A percentile compares a stretch with the other conserved stretches of the same genome.
phyloP scores from a whole-genome alignment of 345 rosid genomes.

The Luvunga scandens region DNA sequence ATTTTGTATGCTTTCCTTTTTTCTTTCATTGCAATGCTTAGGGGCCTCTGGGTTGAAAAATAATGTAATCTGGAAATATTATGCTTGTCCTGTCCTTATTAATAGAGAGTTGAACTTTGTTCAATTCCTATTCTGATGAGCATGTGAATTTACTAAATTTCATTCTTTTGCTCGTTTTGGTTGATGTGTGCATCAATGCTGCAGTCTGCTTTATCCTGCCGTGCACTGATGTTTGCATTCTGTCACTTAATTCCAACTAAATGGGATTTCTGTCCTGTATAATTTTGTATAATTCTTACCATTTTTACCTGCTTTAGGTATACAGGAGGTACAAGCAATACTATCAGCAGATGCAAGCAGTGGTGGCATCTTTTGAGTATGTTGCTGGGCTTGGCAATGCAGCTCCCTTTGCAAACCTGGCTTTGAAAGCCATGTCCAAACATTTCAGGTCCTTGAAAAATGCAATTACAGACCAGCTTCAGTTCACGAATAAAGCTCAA shows the following conservation, averaged over 20 bases:
- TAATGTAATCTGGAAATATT: not conserved
- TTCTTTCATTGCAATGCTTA: not conserved
- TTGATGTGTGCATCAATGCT: not conserved
- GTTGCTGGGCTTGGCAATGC: slow-evolving; percentile 87
- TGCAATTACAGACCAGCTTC: slow-evolving; percentile 78
- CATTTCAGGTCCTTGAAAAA: slow-evolving; percentile 74
- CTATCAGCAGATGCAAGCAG: slow-evolving; percentile 78
- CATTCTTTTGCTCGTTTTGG: not conserved
- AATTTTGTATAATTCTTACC: not conserved
- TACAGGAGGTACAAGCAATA: slow-evolving; percentile 81
- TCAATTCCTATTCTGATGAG: not conserved
- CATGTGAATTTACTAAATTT: not conserved
- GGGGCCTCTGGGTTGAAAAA: not conserved
- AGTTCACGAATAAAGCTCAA: slow-evolving; percentile 39
- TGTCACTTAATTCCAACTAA: not conserved
- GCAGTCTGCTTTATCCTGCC: not conserved
- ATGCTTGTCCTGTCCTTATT: not conserved
- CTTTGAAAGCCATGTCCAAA: slow-evolving; percentile 73
- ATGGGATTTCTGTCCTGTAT: not conserved
- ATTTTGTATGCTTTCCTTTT: not conserved
- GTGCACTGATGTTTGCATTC: too few species aligned
- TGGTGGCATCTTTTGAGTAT: slow-evolving; percentile 70
- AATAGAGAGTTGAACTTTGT: not conserved
- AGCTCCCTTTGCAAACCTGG: slow-evolving; percentile 69
- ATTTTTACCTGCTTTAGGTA: slow-evolving; percentile 39